Conservation (phyloP, 345 rosid species). For the Ailanthus altissimus region DNA sequence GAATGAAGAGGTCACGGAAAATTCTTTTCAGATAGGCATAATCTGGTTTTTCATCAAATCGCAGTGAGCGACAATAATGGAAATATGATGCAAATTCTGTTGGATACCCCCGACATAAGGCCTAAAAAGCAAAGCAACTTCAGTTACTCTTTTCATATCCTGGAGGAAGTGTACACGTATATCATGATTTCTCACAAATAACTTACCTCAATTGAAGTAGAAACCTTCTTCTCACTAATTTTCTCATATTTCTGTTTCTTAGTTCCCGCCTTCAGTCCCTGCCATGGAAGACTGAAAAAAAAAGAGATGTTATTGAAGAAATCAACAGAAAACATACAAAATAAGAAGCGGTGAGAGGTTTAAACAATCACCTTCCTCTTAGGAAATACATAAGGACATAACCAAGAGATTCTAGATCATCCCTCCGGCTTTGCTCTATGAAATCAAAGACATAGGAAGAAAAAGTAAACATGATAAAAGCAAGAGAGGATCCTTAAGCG, state of each 20-base stretch:
- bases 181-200: neutral
- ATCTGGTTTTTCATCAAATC: conserved; percentile 96
- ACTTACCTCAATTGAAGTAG: conserved; percentile 75
- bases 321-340: neutral
- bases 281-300: conserved; percentile 92
- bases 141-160: neutral
- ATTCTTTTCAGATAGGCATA: conserved; percentile 90
- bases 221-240: conserved; percentile 96
- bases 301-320: conserved; percentile 23
- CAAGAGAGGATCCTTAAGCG: neutral
- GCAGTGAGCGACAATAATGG: conserved; percentile 90
- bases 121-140: conserved; percentile 42
- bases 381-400: conserved; percentile 94
- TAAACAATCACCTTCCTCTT: conserved; percentile 77
- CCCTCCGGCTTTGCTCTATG: conserved; percentile 97
- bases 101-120: conserved; percentile 91
- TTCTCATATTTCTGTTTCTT: conserved; percentile 98
- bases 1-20: conserved; percentile 93
- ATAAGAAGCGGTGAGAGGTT: conserved; percentile 4
- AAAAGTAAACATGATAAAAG: conserved; percentile 4
- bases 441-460: conserved; percentile 4
- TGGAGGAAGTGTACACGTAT: neutral
- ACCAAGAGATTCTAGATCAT: conserved; percentile 97
- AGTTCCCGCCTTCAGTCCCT: conserved; percentile 96
- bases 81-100: conserved; percentile 96